phyloP scores from a whole-genome alignment of 306 rosid genomes.

The Inga oerstediana region DNA sequence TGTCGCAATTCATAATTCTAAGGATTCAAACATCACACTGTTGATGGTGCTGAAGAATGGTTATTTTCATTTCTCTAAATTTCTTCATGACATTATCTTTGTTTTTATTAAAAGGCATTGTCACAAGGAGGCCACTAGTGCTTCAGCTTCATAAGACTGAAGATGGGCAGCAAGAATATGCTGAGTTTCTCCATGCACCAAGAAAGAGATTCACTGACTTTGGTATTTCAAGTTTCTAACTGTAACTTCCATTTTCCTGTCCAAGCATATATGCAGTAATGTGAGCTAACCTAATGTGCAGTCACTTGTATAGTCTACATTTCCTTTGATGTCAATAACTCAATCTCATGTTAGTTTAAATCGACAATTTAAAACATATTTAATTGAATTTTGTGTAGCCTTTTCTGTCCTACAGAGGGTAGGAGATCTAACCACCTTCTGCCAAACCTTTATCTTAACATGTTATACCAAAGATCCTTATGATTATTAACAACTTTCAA shows the following conservation, averaged over 20 bases:
- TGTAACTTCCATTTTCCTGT: slow-evolving; percentile 15
- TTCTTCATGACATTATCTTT: slow-evolving; percentile 21
- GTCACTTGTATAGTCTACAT: neutral
- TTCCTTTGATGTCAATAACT: slow-evolving; percentile 23
- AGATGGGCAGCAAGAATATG: slow-evolving; percentile 73
- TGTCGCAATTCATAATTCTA: neutral
- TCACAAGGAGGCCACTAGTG: slow-evolving; percentile 92
- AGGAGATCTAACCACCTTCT: neutral
- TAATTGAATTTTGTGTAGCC: neutral
- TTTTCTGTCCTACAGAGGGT: neutral
- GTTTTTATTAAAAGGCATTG: slow-evolving; percentile 68
- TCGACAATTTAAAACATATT: neutral
- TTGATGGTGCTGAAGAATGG: slow-evolving; percentile 27
- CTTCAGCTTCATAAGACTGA: slow-evolving; percentile 93
- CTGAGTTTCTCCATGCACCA: slow-evolving; percentile 95
- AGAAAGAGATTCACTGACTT: slow-evolving; percentile 80
- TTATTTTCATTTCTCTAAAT: slow-evolving; percentile 16
- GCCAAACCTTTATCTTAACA: neutral
- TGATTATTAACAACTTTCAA: neutral
- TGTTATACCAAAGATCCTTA: neutral
- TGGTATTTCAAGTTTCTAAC: slow-evolving; percentile 51
- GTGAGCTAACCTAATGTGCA: neutral
- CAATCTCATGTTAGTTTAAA: neutral
- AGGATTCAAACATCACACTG: neutral
- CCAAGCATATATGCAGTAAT: neutral